A percentile compares a stretch with the other conserved stretches of the same genome.
Conservation (phyloP, 345 rosid genomes). For the Ceriops decandra region DNA sequence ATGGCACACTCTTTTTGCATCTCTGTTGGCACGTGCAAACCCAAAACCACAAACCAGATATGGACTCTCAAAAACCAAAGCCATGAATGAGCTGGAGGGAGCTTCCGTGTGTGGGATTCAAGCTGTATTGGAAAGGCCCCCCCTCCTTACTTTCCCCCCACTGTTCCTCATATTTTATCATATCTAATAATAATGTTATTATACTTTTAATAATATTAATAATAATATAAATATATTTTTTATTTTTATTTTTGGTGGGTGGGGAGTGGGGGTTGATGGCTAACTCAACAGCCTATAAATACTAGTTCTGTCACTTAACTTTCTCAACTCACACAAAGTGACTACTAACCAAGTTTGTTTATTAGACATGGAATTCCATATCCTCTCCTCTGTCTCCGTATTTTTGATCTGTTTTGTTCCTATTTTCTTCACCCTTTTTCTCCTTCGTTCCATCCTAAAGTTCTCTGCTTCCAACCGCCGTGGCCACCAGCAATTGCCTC, state of each 20-base stretch:
- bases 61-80: slow-evolving; percentile 5
- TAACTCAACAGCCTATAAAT: slow-evolving; percentile 29
- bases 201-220: too few species aligned
- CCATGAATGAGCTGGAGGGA: slow-evolving; percentile 44
- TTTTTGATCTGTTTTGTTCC: slow-evolving; percentile 23
- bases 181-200: neutral
- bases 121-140: slow-evolving; percentile 41
- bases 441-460: slow-evolving; percentile 29
- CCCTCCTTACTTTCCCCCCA: neutral
- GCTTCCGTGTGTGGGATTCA: slow-evolving; percentile 48
- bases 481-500: slow-evolving; percentile 33
- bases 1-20: slow-evolving; percentile 2
- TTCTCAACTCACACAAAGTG: slow-evolving; percentile 18
- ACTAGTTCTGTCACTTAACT: slow-evolving; percentile 8
- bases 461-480: slow-evolving; percentile 16
- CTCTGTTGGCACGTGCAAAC: slow-evolving; percentile 29
- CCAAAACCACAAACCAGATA: neutral
- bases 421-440: slow-evolving; percentile 25
- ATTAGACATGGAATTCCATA: slow-evolving; percentile 33
- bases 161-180: neutral
- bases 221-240: neutral
- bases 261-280: too few species aligned
- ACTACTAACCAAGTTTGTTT: neutral
- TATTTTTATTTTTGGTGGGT: too few species aligned
- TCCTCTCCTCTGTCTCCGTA: neutral